Base-by-base conservation (phyloP, 2,329 filamentous ascomycete species). In the Fusarium burgessii region DNA sequence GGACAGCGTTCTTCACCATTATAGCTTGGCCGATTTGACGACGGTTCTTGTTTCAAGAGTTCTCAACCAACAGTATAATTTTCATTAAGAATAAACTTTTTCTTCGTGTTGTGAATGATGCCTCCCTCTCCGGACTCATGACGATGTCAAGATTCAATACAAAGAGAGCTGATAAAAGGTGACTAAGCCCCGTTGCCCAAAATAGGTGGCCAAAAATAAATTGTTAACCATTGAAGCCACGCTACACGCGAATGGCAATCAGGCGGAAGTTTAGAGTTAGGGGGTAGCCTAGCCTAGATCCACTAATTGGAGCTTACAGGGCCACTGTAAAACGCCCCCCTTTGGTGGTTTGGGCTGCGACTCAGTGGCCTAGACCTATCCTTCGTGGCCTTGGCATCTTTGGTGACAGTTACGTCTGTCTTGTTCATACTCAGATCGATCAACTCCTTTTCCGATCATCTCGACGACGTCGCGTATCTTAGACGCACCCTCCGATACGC, bases 301-400 rank as follows among this genome's bases (percentile, higher is more conserved):
- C 47, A 40, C 62, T 73, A 51, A 47, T 35, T n/a, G 40, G 41
- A 52, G 52, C 61, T 64, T 58, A 58, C 58, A 68, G 62, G 36
- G 54, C 49, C 58, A 41, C 64, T 55, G 50, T 57, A 61, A 56
- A 27, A 36, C 40, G 20, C 25, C 61, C 52, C 68, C 55, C 59
- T 66, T 52, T 50, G 56, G 42, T 45, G 54, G 40, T 36, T 62
- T 50, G 59, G 47, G 49, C 49, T 55, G 38, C 41, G 33, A 62
- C 54, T 68, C 35, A 63, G 67, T 66, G 61, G 58, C 45, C 58
- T 56, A 59, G 66, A 59, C 56, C 60, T 66, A 66, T 66, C 62
- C 62, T 57, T 70, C 73, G 66, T 75, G 59, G 73, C 69, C 73
- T 74, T 71, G 73, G 73, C 71, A 67, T 73, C 66, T 62, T 63